Conservation (phyloP, 164 flowering plant genomes). For the Brasenia schreberi region DNA sequence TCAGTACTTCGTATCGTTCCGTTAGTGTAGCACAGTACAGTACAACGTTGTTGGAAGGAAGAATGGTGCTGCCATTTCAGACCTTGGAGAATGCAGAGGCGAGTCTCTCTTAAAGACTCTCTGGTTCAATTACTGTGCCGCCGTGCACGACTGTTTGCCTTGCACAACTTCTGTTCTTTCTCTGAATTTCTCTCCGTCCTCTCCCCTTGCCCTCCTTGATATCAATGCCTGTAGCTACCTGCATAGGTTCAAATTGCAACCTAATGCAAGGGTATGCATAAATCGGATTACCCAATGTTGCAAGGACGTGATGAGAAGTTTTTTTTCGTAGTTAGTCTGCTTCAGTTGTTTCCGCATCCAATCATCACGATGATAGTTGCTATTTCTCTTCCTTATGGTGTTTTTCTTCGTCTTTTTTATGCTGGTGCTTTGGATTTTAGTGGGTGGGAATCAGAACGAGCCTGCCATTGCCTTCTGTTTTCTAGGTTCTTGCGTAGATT, state of each 20-base stretch:
- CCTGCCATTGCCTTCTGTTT: constrained; percentile 68
- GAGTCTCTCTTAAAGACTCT: constrained; percentile 47
- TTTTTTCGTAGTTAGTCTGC: constrained; percentile 64
- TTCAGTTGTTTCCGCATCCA: constrained; percentile 78
- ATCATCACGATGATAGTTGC: background rate
- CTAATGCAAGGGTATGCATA: constrained; percentile 36
- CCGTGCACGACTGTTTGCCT: constrained; percentile 49
- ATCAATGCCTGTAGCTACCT: constrained; percentile 18
- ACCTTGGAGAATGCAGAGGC: constrained; percentile 42
- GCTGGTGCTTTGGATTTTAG: constrained; percentile 14
- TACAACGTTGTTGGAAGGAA: background rate
- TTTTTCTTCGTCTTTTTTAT: constrained; percentile 5
- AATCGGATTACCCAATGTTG: constrained; percentile 44
- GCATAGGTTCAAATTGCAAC: constrained; percentile 61
- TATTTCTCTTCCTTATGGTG: constrained; percentile 1
- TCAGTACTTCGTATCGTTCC: too few species aligned
- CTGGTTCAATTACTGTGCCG: constrained; percentile 71
- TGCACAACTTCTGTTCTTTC: constrained; percentile 56
- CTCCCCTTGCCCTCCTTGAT: constrained; percentile 45
- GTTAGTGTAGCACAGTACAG: too few species aligned
- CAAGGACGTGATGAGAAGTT: constrained; percentile 50
- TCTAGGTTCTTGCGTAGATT: constrained; percentile 59
- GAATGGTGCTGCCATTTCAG: constrained; percentile 54
- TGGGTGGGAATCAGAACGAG: constrained; percentile 60
- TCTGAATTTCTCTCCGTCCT: constrained; percentile 56